These are phyloP conservation scores for Ramalina intermedia DNA, from an alignment of 495 filamentous ascomycete genomes.

Conservation along the genomic window DNA sequence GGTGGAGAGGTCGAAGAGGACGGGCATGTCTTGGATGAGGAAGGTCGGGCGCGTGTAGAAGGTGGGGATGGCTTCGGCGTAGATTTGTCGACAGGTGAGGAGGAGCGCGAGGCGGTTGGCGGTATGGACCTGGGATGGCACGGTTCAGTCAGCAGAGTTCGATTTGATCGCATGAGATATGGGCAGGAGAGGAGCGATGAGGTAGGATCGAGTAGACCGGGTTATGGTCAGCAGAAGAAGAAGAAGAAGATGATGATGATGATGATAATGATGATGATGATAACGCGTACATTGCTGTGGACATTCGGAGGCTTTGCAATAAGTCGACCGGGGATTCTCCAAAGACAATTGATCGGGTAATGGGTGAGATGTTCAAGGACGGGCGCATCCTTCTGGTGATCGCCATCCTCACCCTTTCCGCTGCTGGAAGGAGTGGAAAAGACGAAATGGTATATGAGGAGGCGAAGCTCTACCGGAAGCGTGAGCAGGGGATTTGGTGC, in stretches of 20 bases:
- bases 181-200: neutral
- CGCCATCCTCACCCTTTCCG: neutral
- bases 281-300: neutral
- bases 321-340: neutral
- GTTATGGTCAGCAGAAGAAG: no score
- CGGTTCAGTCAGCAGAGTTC: neutral
- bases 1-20: neutral
- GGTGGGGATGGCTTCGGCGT: conserved; percentile 24
- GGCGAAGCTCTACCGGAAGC: conserved; percentile 39
- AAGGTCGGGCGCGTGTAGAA: conserved; percentile 17
- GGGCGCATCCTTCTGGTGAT: neutral
- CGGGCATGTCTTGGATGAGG: neutral
- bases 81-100: conserved; percentile 27
- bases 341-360: neutral
- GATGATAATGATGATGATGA: no score
- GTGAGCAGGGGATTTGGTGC: conserved; percentile 16
- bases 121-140: neutral
- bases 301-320: neutral
- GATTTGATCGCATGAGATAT: neutral
- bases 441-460: conserved; percentile 40
- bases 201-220: neutral
- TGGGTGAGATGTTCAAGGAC: neutral
- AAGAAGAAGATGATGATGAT: no score
- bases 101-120: conserved; percentile 18
- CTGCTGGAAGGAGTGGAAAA: conserved; percentile 13